These are phyloP conservation scores for Tilletiaria anomala DNA, from an alignment of 1,284 basidiomycete genomes.

Conservation along the genomic window DNA sequence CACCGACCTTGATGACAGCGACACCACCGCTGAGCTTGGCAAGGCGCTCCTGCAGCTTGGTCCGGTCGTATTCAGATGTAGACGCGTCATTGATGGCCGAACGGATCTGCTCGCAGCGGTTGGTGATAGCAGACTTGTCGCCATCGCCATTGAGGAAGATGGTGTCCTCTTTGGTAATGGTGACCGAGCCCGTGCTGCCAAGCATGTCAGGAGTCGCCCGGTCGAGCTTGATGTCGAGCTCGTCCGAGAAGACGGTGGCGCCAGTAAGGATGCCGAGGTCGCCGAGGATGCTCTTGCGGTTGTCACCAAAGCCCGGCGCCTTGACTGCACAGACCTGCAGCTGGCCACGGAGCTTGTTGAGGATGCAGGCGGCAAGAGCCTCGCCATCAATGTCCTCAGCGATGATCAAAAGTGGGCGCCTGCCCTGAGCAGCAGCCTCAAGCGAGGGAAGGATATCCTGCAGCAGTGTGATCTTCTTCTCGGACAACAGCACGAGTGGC, in stretches of 20 bases:
- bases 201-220: constrained; percentile 76
- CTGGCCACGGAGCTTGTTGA: constrained; percentile 97
- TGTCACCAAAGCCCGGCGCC: constrained; percentile 96
- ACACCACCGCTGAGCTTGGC: constrained; percentile 93
- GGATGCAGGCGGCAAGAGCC: constrained; percentile 87
- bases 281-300: constrained; percentile 93
- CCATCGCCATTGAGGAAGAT: constrained; percentile 80
- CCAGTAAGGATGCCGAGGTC: constrained; percentile 94
- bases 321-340: constrained; percentile 84
- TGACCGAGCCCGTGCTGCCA: constrained; percentile 78
- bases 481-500: constrained; percentile 77
- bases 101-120: constrained; percentile 78
- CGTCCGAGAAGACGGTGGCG: constrained; percentile 93
- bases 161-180: constrained; percentile 96
- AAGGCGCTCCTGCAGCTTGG: constrained; percentile 89
- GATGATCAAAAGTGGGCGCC: constrained; percentile 85
- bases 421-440: constrained; percentile 75
- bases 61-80: constrained; percentile 84
- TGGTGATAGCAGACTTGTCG: constrained; percentile 28
- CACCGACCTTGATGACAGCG: constrained; percentile 95
- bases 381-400: constrained; percentile 97
- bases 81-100: constrained; percentile 64
- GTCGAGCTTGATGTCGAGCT: constrained; percentile 95
- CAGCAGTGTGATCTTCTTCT: constrained; percentile 93
- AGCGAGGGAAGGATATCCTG: constrained; percentile 91